phyloP scores from a whole-genome alignment of 2,329 filamentous ascomycete genomes.

The Exophiala phaeomuriformis region DNA sequence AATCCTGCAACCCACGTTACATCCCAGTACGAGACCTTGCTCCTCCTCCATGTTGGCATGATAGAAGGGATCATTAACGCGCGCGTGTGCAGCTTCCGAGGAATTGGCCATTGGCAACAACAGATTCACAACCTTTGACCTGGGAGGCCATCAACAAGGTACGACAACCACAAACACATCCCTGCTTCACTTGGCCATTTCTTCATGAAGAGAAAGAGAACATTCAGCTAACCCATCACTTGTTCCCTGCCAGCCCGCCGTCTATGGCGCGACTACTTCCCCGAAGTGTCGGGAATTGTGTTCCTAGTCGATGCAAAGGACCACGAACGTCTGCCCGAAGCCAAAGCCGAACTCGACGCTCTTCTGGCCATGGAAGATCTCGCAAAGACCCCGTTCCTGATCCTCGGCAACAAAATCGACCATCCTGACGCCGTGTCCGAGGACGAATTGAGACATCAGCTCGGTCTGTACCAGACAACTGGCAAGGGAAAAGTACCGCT shows the following conservation, averaged over 20 bases:
- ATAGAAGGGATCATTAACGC: background rate
- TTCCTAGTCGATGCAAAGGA: conserved; percentile 98
- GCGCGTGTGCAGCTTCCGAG: conserved; percentile 60
- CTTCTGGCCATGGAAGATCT: conserved; percentile 96
- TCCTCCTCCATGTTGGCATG: background rate
- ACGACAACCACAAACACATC: conserved; percentile 35
- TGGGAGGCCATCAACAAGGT: conserved; percentile 89
- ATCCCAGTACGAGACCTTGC: conserved; percentile 62
- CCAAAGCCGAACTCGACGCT: conserved; percentile 93
- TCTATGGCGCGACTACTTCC: conserved; percentile 96
- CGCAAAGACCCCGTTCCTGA: conserved; percentile 86
- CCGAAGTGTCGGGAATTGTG: conserved; percentile 90
- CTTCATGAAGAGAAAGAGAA: background rate
- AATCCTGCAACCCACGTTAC: conserved; percentile 80
- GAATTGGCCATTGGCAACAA: conserved; percentile 89
- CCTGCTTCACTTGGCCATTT: no score
- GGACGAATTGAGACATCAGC: conserved; percentile 84
- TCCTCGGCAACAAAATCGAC: conserved; percentile 99
- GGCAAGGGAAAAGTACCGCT: conserved; percentile 91
- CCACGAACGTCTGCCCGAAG: conserved; percentile 85
- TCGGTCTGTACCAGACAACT: conserved; percentile 92
- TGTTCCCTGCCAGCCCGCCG: conserved; percentile 58
- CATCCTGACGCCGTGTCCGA: conserved; percentile 92
- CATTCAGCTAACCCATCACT: background rate
- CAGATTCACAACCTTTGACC: conserved; percentile 88